phyloP scores from a whole-genome alignment of 1,284 basidiomycete genomes.

The Somion occarium region DNA sequence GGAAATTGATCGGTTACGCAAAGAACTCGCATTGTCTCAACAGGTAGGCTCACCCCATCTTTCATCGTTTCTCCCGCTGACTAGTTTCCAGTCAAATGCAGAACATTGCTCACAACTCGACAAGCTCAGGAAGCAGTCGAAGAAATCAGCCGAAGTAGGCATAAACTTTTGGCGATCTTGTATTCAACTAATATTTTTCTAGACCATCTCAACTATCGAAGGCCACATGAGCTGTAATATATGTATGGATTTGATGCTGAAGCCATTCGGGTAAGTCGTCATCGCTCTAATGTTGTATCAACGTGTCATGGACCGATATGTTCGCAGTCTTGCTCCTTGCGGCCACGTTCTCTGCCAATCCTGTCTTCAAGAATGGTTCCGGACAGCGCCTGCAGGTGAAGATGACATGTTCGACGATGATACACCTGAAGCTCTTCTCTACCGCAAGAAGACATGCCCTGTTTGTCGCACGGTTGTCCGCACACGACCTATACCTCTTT shows the following conservation, averaged over 20 bases:
- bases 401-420: slow-evolving; percentile 53
- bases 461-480: slow-evolving; percentile 57
- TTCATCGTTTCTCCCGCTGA: background rate
- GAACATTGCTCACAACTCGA: slow-evolving; percentile 44
- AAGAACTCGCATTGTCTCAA: slow-evolving; percentile 32
- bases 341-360: slow-evolving; percentile 64
- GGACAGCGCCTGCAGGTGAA: slow-evolving; percentile 50
- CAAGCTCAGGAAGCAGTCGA: slow-evolving; percentile 40
- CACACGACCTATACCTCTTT: slow-evolving; percentile 59
- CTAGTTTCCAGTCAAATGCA: slow-evolving; percentile 37
- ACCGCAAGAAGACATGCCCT: slow-evolving; percentile 64
- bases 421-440: slow-evolving; percentile 45
- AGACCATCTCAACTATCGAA: slow-evolving; percentile 56
- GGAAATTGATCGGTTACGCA: slow-evolving; percentile 46
- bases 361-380: slow-evolving; percentile 75
- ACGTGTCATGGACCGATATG: background rate
- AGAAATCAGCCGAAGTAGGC: slow-evolving; percentile 57
- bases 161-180: slow-evolving; percentile 8
- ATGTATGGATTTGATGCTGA: slow-evolving; percentile 62
- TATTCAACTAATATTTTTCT: background rate
- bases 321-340: slow-evolving; percentile 58
- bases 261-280: slow-evolving; percentile 57
- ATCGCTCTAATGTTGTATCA: background rate
- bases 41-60: slow-evolving; percentile 24
- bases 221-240: slow-evolving; percentile 63